phyloP scores from a whole-genome alignment of 148 eudicot genomes.

The Polygonum aviculare region DNA sequence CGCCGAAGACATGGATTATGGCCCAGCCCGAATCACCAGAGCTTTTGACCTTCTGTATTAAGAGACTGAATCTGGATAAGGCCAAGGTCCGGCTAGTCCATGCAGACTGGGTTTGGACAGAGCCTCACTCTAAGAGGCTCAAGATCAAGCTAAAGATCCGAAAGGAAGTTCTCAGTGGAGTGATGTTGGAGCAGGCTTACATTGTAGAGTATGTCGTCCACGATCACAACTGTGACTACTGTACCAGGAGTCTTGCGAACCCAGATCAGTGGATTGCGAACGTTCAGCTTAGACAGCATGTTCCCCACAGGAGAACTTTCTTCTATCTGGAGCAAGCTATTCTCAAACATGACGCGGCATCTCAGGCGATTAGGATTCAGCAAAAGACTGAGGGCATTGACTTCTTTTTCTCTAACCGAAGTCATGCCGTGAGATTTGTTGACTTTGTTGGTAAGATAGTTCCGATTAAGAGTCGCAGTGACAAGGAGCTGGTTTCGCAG shows the following conservation, averaged over 20 bases:
- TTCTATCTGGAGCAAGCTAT: constrained; percentile 54
- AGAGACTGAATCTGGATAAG: constrained; percentile 39
- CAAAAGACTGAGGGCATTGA: constrained; percentile 59
- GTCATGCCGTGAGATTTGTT: constrained; percentile 61
- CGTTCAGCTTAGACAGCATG: constrained; percentile 70
- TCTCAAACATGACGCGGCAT: constrained; percentile 52
- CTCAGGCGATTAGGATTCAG: constrained; percentile 35
- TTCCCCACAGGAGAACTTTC: constrained; percentile 70
- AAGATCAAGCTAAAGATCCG: constrained; percentile 37
- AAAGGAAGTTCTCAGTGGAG: constrained; percentile 53
- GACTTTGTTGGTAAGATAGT: constrained; percentile 62
- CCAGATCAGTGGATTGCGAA: constrained; percentile 80
- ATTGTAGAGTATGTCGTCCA: constrained; percentile 58
- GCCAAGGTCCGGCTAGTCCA: constrained; percentile 33
- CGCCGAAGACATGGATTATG: constrained; percentile 57
- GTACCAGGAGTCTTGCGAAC: constrained; percentile 52
- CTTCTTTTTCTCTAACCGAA: constrained; percentile 61
- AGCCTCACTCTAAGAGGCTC: constrained; percentile 47
- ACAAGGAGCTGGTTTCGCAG: constrained; percentile 54
- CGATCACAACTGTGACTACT: constrained; percentile 60
- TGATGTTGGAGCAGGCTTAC: constrained; percentile 53
- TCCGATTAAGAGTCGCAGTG: constrained; percentile 39
- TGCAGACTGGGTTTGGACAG: constrained; percentile 44
- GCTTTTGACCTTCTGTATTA: constrained; percentile 59
- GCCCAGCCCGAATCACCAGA: constrained; percentile 62